Evolutionary conservation across 1,284 basidiomycete genomes (phyloP).

Genomic region (Naganishia cerealis): DNA sequence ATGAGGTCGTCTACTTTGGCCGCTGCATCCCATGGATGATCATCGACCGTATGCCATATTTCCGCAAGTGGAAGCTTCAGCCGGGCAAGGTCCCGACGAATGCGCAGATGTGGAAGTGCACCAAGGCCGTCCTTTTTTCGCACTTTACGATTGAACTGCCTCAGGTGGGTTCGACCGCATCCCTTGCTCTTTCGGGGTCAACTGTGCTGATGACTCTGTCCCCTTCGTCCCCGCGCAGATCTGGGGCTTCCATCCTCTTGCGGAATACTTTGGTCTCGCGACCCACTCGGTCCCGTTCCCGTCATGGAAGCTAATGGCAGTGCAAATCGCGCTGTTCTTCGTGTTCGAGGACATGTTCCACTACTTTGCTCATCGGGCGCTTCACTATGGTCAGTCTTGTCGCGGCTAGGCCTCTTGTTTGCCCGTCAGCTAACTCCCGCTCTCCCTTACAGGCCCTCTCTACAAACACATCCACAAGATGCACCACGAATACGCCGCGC

Average conservation of each 20-base stretch:
- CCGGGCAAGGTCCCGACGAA: constrained; percentile 75
- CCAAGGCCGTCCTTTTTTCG: constrained; percentile 87
- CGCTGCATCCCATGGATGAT: constrained; percentile 93
- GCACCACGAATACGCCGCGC: constrained; percentile 95
- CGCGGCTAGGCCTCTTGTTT: background rate
- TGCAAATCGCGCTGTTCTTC: constrained; percentile 88
- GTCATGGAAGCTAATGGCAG: constrained; percentile 65
- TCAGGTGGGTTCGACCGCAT: constrained; percentile 58
- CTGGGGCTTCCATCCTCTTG: constrained; percentile 93
- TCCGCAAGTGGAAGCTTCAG: constrained; percentile 92
- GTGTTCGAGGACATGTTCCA: constrained; percentile 95
- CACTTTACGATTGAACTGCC: constrained; percentile 97
- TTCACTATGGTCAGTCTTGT: constrained; percentile 68
- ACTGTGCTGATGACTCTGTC: background rate
- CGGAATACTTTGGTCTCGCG: constrained; percentile 82
- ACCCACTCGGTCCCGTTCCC: constrained; percentile 95
- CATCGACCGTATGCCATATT: constrained; percentile 90
- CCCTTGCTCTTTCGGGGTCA: background rate
- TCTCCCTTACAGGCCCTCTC: constrained; percentile 56
- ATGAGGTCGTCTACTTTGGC: constrained; percentile 98
- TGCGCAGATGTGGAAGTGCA: constrained; percentile 91
- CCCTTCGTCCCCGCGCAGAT: constrained; percentile 61
- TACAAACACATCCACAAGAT: constrained; percentile 99
- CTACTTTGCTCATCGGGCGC: constrained; percentile 72
- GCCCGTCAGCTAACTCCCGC: background rate